Percentiles rank a stretch among this genome's conserved stretches.
phyloP scores from a whole-genome alignment of 2,329 filamentous ascomycete genomes.

The Ambrosiella xylebori region DNA sequence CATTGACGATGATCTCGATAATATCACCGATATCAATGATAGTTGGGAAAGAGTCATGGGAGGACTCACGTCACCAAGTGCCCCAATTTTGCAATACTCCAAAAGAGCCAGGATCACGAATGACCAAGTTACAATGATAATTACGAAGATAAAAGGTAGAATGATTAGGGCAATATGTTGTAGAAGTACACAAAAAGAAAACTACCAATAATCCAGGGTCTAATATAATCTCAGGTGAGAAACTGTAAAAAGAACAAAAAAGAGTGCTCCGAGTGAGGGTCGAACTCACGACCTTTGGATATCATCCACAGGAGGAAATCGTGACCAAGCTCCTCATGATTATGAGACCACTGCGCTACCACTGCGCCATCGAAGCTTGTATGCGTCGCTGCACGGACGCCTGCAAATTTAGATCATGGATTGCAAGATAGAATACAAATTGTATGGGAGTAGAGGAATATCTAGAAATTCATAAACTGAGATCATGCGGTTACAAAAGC shows the following conservation, averaged over 20 bases:
- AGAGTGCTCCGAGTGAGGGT: conserved; percentile 13
- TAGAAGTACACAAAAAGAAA: not conserved
- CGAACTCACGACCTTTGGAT: conserved; percentile 15
- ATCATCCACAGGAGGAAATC: not conserved
- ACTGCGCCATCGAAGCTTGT: conserved; percentile 14
- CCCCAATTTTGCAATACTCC: not conserved
- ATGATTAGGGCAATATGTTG: not conserved
- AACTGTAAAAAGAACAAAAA: not conserved
- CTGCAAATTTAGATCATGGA: not conserved
- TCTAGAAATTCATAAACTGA: not conserved
- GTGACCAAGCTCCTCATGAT: conserved; percentile 13
- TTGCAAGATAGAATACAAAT: not conserved
- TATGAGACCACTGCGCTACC: conserved; percentile 14
- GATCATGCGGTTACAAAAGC: not conserved
- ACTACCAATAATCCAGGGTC: not conserved
- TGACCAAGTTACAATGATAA: too few relatives aligned
- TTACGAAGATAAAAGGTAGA: not conserved
- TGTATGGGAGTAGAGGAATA: not conserved
- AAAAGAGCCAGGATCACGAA: not conserved
- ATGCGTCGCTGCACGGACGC: not conserved
- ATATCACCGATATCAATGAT: not conserved
- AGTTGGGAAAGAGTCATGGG: not conserved
- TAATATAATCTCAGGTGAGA: not conserved
- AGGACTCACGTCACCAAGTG: not conserved
- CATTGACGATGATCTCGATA: too few relatives aligned